Evolutionary conservation across 2,329 filamentous ascomycete genomes (phyloP), one percentile per base, ranked within the genome.

Genomic region (Arthrobotrys conoides): DNA sequence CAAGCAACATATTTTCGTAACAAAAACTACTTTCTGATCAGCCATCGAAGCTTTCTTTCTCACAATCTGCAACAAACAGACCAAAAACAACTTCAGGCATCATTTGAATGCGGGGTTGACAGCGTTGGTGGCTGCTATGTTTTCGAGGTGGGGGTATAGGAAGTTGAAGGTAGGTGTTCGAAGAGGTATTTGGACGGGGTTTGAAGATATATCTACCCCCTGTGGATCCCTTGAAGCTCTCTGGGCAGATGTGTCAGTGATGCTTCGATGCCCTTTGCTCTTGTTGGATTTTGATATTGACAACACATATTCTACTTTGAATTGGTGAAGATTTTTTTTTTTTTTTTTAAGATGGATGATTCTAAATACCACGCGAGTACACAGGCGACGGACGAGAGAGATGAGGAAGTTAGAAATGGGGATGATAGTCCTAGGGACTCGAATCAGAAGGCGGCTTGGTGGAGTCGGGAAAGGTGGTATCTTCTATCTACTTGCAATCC

Each of bases 301-400:
- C 71, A 69, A 75, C 71, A 18, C 64, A 64, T 30, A 30, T 30
- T 3, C n/a, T 18, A 24, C 46, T 57, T 5, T 38, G 2, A 18
- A 38, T 14, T 63, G n/a, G 46, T 57, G 24, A 22, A n/a, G 16
- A 16, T 16, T 41, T 14, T 14, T 41, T 41, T 41, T n/a, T 38
- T 10, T 5, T 67, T 20, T 24, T 46, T 55, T 30, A 18, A 6
- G n/a, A 75, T 77, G 66, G 72, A 71, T 46, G 68, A 64, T 53
- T 53, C 66, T 77, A 71, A 77, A 77, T 12, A 20, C 8, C 14
- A 20, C 12, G 44, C 16, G 20, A 51, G 38, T 24, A 30, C 33
- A 33, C 57, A 77, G 72, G 72, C 72, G n/a, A 77, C 72, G 22
- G 72, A 77, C 46, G 59, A 77, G 16, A 51, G 72, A 63, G 72